Base-by-base conservation (phyloP, 805 yeast genomes). In the Candida ascalaphidarum region DNA sequence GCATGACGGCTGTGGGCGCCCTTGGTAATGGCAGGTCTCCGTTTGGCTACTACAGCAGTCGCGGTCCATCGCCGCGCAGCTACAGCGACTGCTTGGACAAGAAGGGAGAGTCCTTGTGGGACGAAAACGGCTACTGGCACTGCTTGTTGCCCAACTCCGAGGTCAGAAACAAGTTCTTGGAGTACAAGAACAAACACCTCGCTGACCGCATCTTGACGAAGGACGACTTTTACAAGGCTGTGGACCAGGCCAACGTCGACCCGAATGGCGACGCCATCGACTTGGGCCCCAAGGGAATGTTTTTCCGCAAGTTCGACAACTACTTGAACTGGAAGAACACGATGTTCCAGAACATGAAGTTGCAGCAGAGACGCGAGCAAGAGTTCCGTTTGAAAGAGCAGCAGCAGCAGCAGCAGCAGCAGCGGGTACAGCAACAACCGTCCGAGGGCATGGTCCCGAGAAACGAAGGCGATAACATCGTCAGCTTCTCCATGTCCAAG, bases 71-170 rank as follows among this genome's bases (percentile, higher is more conserved):
- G 0, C 58, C 68, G 3, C 50, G 65, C 27, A 68, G 72, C 35
- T 83, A 77, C 50, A 62, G 69, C 29, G 63, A 70, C 25, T 89
- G 97, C 52, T 41, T 68, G 36, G 70, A 69, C 13, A 55, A 67
- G 20, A 58, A 74, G 7, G 97, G 98, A 3, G 55, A 68, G 5
- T 71, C 84, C 0, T 77, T 75, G 9, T 89, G 96, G 96, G 94
- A 85, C 47, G 56, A 71, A 21, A 64, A 68, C 14, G 97, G 96
- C 0, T 71, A 77, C 51, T 89, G 96, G 96, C 71, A 88, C 46
- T 89, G 97, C 55, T 58, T 89, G 25, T 80, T 88, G 52, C 95
- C 95, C 9, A 65, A 65, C 38, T 34, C 53, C 19, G 44, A 55
- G 52, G 26, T 61, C 35, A 37, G 65, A 41, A 28, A 60, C 44